Evolutionary conservation across 2,329 filamentous ascomycete species (phyloP), one percentile per base, ranked within the genome.

Genomic region (Zymoseptoria brevis): DNA sequence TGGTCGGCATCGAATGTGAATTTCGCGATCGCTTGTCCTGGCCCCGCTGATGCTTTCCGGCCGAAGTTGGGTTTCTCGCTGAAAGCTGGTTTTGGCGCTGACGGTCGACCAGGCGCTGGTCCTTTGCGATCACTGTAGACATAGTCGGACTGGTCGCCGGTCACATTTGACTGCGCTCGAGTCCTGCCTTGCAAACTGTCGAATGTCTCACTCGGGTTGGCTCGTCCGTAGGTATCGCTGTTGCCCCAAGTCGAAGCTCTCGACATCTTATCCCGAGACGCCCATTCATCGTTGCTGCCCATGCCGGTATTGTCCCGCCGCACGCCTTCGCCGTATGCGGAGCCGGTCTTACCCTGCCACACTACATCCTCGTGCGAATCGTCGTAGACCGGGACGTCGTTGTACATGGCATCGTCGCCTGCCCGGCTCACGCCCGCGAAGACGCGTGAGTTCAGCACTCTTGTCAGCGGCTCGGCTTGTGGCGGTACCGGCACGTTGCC

Each of bases 1-100:
- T 96, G 92, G 69, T 96, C 93, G 0, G 91, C 87, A 63, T 97
- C 93, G 71, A 99, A 99, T 1, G 89, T 96, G 75, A 89, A 97
- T 62, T 96, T 80, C 2, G 94, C 94, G 19, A 96, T 81, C 0
- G 91, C 94, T 75, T 97, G 90, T 66, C 96, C 91, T 66, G 79
- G 74, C 9, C 79, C 78, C 3, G 69, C 64, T 1, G 61, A 57
- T 96, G 75, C 88, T 41, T 61, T 57, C 5, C 56, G 54, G 68
- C 71, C 19, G 71, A 71, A 58, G 73, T 54, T 53, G 26, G 54
- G 72, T 63, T 78, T 81, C 35, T 45, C 35, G 2, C 76, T 79
- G 69, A 96, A 96, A 56, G 89, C 85, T 0, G 93, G 94, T 75
- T 97, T 97, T 0, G 93, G 92, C 5, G 92, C 92, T 4, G 88